Percentiles rank a stretch among this genome's conserved stretches.
Conservation (phyloP, 768 basidiomycete genomes). For the Mrakia gelida region DNA sequence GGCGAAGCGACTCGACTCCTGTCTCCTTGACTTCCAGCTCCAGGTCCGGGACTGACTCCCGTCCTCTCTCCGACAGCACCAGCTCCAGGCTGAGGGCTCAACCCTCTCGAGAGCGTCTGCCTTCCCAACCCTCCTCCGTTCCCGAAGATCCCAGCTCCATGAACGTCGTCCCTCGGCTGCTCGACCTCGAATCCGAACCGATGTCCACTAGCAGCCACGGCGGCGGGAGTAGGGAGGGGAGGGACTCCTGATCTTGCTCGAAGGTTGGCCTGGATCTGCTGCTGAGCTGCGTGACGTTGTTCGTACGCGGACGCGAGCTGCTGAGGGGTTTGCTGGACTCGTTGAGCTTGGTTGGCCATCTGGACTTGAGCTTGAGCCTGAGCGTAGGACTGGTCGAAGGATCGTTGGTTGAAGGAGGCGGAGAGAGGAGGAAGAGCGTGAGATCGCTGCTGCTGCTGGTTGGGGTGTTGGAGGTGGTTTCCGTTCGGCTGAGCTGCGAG, state of each 20-base stretch:
- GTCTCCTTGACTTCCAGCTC: neutral
- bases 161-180: conserved; percentile 14
- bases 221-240: conserved; percentile 14
- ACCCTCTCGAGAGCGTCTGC: neutral
- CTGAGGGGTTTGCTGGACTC: conserved; percentile 26
- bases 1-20: neutral
- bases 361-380: conserved; percentile 26
- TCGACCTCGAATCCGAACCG: conserved; percentile 26
- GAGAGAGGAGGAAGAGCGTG: conserved; percentile 1
- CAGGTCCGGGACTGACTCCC: neutral
- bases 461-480: neutral
- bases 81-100: conserved; percentile 24
- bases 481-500: conserved; percentile 28
- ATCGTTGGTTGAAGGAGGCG: conserved; percentile 13
- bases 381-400: conserved; percentile 24
- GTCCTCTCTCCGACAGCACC: conserved; percentile 24
- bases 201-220: conserved; percentile 16
- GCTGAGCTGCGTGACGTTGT: conserved; percentile 30
- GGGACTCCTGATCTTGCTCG: conserved; percentile 24
- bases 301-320: conserved; percentile 31
- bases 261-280: conserved; percentile 31
- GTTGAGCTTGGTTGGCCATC: conserved; percentile 19
- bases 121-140: neutral
- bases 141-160: neutral
- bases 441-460: neutral